Evolutionary conservation across 352 stramenopile genomes (phyloP), one percentile per base, ranked within the genome.

Genomic region (Phytopythium oedochilum): DNA sequence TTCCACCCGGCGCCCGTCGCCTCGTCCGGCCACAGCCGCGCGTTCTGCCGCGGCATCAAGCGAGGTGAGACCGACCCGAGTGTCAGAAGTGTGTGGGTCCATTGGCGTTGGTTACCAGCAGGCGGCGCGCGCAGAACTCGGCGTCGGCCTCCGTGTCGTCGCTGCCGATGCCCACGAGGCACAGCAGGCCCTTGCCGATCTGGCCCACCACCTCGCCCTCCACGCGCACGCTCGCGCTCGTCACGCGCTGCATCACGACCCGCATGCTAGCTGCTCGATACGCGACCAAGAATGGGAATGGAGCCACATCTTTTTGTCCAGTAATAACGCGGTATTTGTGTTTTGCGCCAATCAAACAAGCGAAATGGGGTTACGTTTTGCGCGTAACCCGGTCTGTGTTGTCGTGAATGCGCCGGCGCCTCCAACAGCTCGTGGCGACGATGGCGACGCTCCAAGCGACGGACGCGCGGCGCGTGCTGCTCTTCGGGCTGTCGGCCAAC

Each of bases 401-500:
- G 35, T 28, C 4, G 20, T 36, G 26, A 3, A 39, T 49, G 10
- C 5, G n/a, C n/a, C n/a, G 26, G 39, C 39, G 34, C 34, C 15
- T 15, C 17, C 18, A 26, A 6, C n/a, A 22, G 10, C 40, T 29
- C 22, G 5, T 12, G 42, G 23, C 38, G 38, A 44, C 42, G 23
- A 48, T 48, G 42, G 42, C 42, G 42, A 32, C 22, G 22, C 20
- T 9, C 11, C 10, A 14, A 29, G 48, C 28, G 34, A 17, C 18
- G 11, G 64, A 36, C 42, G 35, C 56, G 35, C 62, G 60, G 17
- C 61, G 83, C 35, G 80, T 96, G 55, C 65, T 96, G 55, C 68
- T 96, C 11, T 96, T 90, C 49, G 87, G 87, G 51, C 82, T 75
- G 57, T 96, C 88, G 38, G 88, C 82, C 5, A 96, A 96, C 70